phyloP scores from a whole-genome alignment of 768 basidiomycete species.

The Psilocybe cubensis region DNA sequence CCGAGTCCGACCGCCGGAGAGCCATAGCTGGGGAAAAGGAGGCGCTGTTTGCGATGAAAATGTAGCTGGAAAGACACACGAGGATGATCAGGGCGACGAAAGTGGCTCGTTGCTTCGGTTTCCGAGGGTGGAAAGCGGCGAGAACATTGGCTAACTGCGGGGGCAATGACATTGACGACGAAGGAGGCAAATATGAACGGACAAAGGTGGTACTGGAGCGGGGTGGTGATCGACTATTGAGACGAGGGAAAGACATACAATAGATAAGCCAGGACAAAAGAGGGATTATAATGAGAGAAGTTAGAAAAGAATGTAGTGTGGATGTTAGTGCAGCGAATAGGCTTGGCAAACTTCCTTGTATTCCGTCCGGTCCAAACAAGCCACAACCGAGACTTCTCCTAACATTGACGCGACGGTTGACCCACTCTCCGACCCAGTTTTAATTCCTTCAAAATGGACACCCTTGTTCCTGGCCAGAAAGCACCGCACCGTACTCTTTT shows the following conservation, averaged over 20 bases:
- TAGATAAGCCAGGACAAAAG: constrained; percentile 12
- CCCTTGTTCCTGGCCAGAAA: no score
- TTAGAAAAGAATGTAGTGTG: constrained; percentile 18
- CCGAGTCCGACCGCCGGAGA: constrained; percentile 32
- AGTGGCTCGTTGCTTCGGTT: constrained; percentile 55
- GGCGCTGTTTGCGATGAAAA: constrained; percentile 54
- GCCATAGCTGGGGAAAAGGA: constrained; percentile 41
- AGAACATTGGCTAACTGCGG: constrained; percentile 29
- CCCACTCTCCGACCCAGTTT: neutral
- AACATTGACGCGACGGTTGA: no score
- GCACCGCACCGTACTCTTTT: neutral
- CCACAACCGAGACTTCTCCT: constrained; percentile 8
- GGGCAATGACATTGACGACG: constrained; percentile 17
- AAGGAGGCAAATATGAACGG: neutral
- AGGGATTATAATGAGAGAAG: constrained; percentile 16
- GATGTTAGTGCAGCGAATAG: constrained; percentile 1
- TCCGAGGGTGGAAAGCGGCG: constrained; percentile 42
- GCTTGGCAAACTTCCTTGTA: constrained; percentile 4
- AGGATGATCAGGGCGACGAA: constrained; percentile 58
- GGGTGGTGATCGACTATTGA: constrained; percentile 37
- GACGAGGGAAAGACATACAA: constrained; percentile 30
- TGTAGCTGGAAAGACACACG: constrained; percentile 53
- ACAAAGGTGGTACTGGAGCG: constrained; percentile 14
- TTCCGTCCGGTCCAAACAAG: constrained; percentile 5
- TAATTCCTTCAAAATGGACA: neutral